A percentile compares a stretch with the other conserved stretches of the same genome.
phyloP scores from a whole-genome alignment of 805 yeast genomes.

The Candida rishiriensis region DNA sequence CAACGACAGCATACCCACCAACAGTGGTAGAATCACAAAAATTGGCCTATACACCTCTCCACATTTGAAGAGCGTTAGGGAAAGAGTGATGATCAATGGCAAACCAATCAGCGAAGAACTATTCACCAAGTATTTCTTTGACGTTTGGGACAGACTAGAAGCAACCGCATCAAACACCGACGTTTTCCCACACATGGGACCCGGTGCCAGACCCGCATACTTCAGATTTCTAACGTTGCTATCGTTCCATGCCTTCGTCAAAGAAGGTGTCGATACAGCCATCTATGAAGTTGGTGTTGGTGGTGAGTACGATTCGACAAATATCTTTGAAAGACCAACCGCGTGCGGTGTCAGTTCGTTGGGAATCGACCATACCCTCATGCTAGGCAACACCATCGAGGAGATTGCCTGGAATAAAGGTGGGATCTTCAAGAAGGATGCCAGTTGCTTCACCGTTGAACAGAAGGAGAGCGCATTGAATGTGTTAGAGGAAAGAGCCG shows the following conservation, averaged over 20 bases:
- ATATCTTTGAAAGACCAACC: conserved; percentile 72
- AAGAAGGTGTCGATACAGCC: conserved; percentile 90
- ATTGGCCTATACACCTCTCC: conserved; percentile 96
- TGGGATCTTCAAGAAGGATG: conserved; percentile 75
- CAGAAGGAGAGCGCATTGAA: conserved; percentile 50
- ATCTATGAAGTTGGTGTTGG: conserved; percentile 98
- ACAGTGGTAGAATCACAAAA: conserved; percentile 38
- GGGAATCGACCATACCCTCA: conserved; percentile 87
- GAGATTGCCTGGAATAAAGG: conserved; percentile 96
- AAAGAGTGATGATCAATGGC: conserved; percentile 85
- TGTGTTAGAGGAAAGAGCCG: conserved; percentile 61
- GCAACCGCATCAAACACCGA: conserved; percentile 48
- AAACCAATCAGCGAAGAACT: conserved; percentile 73
- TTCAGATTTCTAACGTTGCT: conserved; percentile 85
- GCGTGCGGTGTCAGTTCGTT: conserved; percentile 81
- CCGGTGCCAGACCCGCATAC: conserved; percentile 81
- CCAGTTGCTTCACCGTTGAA: conserved; percentile 63
- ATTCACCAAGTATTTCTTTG: conserved; percentile 87
- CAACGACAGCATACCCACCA: conserved; percentile 4
- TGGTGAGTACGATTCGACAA: conserved; percentile 96
- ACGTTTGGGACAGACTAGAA: conserved; percentile 78
- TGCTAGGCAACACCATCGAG: conserved; percentile 82
- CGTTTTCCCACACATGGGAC: conserved; percentile 69
- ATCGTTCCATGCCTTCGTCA: conserved; percentile 85
- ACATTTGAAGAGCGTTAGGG: conserved; percentile 88